Evolutionary conservation across 2,329 filamentous ascomycete genomes (phyloP).

Genomic region (Sphaerostilbella broomeana): DNA sequence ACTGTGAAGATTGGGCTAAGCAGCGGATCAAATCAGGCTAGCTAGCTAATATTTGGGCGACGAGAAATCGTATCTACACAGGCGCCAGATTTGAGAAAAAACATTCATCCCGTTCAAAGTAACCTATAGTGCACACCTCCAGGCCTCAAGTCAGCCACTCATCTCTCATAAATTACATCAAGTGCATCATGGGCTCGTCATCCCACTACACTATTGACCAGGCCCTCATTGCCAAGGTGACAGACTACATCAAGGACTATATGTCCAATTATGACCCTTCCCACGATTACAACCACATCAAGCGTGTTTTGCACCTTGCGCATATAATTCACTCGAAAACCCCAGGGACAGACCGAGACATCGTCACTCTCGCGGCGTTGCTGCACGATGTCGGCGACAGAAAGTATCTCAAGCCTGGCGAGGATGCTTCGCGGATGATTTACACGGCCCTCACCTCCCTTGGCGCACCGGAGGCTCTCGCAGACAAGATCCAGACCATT

Average conservation of each 20-base stretch:
- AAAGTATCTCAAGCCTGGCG: slow-evolving; percentile 62
- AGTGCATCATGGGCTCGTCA: slow-evolving; percentile 20
- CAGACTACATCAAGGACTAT: slow-evolving; percentile 59
- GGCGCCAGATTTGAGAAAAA: no score
- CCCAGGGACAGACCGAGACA: slow-evolving; percentile 30
- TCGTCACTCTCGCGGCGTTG: slow-evolving; percentile 63
- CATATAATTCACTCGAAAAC: slow-evolving; percentile 55
- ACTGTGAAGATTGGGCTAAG: no score
- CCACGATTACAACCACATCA: slow-evolving; percentile 81
- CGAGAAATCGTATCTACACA: no score
- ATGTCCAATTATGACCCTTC: slow-evolving; percentile 77
- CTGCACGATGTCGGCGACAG: slow-evolving; percentile 86
- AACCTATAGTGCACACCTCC: no score
- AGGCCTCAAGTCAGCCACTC: no score
- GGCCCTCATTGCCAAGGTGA: slow-evolving; percentile 49
- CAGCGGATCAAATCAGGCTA: no score
- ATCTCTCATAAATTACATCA: no score
- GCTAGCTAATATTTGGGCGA: no score
- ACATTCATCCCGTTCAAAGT: no score
- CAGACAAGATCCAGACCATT: slow-evolving; percentile 61
- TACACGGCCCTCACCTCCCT: slow-evolving; percentile 47
- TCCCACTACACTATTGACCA: slow-evolving; percentile 26
- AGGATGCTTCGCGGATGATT: slow-evolving; percentile 52
- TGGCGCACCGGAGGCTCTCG: slow-evolving; percentile 52
- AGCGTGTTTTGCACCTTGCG: slow-evolving; percentile 69